Evolutionary conservation across 495 filamentous ascomycete genomes (phyloP).

Genomic region (Hyaloscypha finlandica): DNA sequence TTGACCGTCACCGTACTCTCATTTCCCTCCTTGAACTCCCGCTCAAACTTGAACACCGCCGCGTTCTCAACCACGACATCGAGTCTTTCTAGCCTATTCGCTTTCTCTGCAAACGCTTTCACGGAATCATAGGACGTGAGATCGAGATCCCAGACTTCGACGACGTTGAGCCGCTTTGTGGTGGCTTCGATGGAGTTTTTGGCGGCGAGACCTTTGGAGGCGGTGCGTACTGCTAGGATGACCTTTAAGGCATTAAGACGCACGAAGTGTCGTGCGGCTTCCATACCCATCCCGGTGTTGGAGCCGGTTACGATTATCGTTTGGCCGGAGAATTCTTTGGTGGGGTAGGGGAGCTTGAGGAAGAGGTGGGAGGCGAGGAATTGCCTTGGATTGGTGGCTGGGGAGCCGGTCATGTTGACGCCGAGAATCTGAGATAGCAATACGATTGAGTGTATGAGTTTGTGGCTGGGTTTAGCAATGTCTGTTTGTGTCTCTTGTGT

Average conservation of each 20-base stretch:
- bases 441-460: too few relatives aligned
- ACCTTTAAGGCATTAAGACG: conserved; percentile 41
- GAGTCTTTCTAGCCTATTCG: conserved; percentile 2
- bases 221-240: conserved; percentile 47
- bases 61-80: conserved; percentile 22
- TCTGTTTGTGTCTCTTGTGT: too few relatives aligned
- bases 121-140: conserved; percentile 37
- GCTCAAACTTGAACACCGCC: conserved; percentile 1
- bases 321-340: conserved; percentile 29
- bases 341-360: neutral
- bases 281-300: conserved; percentile 54
- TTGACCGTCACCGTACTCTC: conserved; percentile 24
- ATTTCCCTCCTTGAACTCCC: neutral
- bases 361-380: neutral
- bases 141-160: conserved; percentile 58
- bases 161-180: conserved; percentile 24
- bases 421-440: too few relatives aligned
- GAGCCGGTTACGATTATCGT: conserved; percentile 55
- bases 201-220: conserved; percentile 40
- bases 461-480: too few relatives aligned
- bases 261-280: conserved; percentile 46
- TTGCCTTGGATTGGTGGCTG: too few relatives aligned
- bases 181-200: conserved; percentile 11
- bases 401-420: too few relatives aligned
- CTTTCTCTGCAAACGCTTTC: conserved; percentile 19